Evolutionary conservation across 352 stramenopile species (phyloP).

Genomic region (Phytophthora sp.): DNA sequence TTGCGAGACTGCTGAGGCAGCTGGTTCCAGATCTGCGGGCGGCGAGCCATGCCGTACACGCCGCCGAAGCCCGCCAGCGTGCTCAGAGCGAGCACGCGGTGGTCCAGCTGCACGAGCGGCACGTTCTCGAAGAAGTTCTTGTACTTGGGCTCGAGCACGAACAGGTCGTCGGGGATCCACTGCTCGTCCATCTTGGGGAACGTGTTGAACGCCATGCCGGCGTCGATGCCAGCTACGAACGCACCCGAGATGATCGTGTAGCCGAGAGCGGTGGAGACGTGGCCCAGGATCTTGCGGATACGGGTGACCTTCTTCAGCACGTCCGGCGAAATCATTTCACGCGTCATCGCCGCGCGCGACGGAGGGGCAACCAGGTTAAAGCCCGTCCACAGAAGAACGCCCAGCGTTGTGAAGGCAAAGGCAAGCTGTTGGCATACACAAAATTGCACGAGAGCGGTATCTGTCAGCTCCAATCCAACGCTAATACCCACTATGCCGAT

Average conservation of each 20-base stretch:
- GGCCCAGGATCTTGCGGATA: slow-evolving; percentile 73
- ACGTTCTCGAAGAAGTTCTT: slow-evolving; percentile 99
- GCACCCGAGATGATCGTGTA: slow-evolving; percentile 90
- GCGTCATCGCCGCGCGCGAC: slow-evolving; percentile 60
- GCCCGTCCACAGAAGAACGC: slow-evolving; percentile 94
- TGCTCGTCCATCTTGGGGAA: slow-evolving; percentile 96
- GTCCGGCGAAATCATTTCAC: slow-evolving; percentile 84
- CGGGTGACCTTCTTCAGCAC: slow-evolving; percentile 66
- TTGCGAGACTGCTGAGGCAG: slow-evolving; percentile 79
- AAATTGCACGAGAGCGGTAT: background rate
- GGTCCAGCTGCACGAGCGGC: slow-evolving; percentile 98
- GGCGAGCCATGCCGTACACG: slow-evolving; percentile 72
- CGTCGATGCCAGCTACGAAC: slow-evolving; percentile 99
- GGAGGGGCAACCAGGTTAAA: slow-evolving; percentile 89
- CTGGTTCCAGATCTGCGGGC: slow-evolving; percentile 85
- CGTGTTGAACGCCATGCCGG: slow-evolving; percentile 98
- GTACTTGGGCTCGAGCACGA: slow-evolving; percentile 90
- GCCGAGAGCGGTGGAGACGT: slow-evolving; percentile 67
- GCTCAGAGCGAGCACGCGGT: slow-evolving; percentile 94
- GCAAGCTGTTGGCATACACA: too few relatives aligned
- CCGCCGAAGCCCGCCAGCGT: slow-evolving; percentile 81
- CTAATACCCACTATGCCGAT: background rate
- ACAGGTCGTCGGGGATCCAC: slow-evolving; percentile 95
- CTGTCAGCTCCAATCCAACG: background rate
- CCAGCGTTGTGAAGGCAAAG: slow-evolving; percentile 97